Percentiles rank a stretch among this genome's conserved stretches.
Conservation (phyloP, 78 protist genomes). For the Emiliania huxleyi region DNA sequence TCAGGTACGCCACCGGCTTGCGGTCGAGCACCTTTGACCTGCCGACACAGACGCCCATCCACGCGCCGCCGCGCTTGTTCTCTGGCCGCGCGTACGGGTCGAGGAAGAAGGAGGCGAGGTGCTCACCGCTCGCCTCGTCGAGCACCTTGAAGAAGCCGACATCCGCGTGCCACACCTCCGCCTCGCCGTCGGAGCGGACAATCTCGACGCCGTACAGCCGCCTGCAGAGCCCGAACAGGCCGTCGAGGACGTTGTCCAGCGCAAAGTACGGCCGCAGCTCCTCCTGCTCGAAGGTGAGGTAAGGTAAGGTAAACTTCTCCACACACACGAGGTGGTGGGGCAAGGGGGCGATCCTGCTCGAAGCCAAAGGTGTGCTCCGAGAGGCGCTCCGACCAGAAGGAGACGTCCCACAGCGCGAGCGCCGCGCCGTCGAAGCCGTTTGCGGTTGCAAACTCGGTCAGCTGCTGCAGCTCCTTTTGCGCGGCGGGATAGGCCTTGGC, state of each 20-base stretch:
- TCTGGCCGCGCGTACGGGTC: slow-evolving; percentile 26
- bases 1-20: slow-evolving; percentile 1
- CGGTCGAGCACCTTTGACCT: not conserved
- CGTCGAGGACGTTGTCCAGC: slow-evolving; percentile 36
- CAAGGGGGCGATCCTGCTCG: too few species aligned
- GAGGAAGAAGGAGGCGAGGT: slow-evolving; percentile 7
- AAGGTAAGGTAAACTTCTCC: too few species aligned
- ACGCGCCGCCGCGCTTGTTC: slow-evolving; percentile 52
- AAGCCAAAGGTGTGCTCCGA: not conserved
- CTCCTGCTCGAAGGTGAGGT: too few species aligned
- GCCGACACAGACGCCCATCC: slow-evolving; percentile 43
- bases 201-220: not conserved
- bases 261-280: slow-evolving; percentile 47
- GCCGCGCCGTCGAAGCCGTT: not conserved
- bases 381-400: slow-evolving; percentile 17
- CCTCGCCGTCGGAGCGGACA: not conserved
- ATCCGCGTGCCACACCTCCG: slow-evolving; percentile 33
- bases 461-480: not conserved
- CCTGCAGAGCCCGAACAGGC: slow-evolving; percentile 33
- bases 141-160: slow-evolving; percentile 9
- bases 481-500: not conserved
- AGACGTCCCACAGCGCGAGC: slow-evolving; percentile 19
- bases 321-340: too few species aligned
- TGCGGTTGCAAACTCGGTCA: not conserved
- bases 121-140: not conserved